Base-by-base conservation (phyloP, 1,284 basidiomycete genomes). In the Tremellales sp. region DNA sequence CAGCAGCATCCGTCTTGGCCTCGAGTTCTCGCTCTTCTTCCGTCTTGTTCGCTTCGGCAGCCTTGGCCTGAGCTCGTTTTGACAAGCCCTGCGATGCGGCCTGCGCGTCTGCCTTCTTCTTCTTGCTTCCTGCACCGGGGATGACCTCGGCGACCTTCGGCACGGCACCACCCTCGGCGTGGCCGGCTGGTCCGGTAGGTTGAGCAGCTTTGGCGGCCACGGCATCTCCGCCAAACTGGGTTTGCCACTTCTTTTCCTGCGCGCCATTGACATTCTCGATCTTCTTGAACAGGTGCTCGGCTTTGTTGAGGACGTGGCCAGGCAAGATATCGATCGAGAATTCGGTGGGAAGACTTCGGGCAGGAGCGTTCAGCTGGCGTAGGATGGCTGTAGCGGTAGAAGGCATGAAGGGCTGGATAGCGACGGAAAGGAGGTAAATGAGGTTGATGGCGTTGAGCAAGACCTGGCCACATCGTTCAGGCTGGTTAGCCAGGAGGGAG, bases 331-430 rank as follows among this genome's bases (percentile, higher is more conserved):
- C 94, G 57, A 84, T 84, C 11, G 81, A 77, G 62, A 81, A 77
- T 17, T 77, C 77, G 35, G 80, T 78, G 2, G 89, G 84, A 1
- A 96, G 82, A 10, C 81, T 77, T 43, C 93, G 83, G 2, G 85
- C 80, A 2, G 92, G 92, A 0, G 92, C 93, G 70, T 96, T 90
- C 58, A 98, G 81, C 70, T 98, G 96, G 26, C 75, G 71, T 53
- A 96, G 80, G 54, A 99, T 93, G 8, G 84, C 79, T 19, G 84
- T 82, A 23, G 86, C 83, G 0, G 89, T 94, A 22, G 84, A 80
- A 33, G 96, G 96, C 93, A 99, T 97, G 83, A 92, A 99, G 0
- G 96, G 94, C 69, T 93, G 87, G 58, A 91, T 76, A 57, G 96
- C 77, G 26, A 84, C 84, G 11, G 89, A 87, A 50, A 99, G 81